Evolutionary conservation across 2,329 filamentous ascomycete species (phyloP), one percentile per base, ranked within the genome.

Genomic region (Nakataea oryzae): DNA sequence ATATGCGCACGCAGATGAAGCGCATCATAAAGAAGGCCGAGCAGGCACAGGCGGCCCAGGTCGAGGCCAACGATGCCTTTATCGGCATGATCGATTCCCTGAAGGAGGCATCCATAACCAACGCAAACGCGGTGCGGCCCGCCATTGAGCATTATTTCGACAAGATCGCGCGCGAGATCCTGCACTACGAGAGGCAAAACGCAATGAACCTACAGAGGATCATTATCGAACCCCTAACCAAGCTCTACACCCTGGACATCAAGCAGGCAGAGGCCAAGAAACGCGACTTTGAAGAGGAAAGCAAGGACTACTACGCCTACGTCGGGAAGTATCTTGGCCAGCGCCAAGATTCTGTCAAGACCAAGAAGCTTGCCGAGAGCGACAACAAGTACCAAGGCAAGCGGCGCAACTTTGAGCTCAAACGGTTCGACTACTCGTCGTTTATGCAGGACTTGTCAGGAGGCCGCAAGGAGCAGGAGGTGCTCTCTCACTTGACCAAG

Each of bases 391-490:
- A 97, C 71, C 93, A 97, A 73, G 86, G 83, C 57, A 97, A 97
- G 78, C 86, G 93, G 67, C 87, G 91, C 57, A 96, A 92, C 68
- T 99, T 99, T 70, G 95, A 99, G 77, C 82, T 99, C 63, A 97
- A 96, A 77, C 88, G 96, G 12, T 99, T 99, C 70, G 96, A 99
- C 74, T 99, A 99, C 73, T 97, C 93, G 3, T 96, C 91, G 17
- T 99, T 97, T 71, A 96, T 99, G 90, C 93, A 97, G 70, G 95
- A 99, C 77, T 81, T 99, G n/a, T 95, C 97, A 66, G 95, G 95
- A 32, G 95, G 95, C n/a, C 88, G 95, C 65, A 99, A 97, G 73
- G 95, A 99, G 70, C 95, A 97, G 71, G 95, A 99, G 73, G 90
- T 99, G 5, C 76, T 99, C 32, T 97, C 93, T 1, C 90, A 97